Conservation (phyloP, 768 basidiomycete genomes). For the Mycena chlorophos region DNA sequence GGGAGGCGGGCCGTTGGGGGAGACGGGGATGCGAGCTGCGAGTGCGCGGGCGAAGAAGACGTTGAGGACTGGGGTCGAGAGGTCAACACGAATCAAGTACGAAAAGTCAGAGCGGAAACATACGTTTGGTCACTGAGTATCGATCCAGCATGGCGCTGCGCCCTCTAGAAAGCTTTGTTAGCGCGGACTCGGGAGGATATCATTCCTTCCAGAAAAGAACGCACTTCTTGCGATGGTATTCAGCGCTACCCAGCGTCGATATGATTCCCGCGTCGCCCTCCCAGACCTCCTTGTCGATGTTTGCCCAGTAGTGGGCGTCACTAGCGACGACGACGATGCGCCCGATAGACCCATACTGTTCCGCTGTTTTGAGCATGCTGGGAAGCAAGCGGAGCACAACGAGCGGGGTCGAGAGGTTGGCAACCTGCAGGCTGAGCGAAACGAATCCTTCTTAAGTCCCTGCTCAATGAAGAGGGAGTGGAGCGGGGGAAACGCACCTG, state of each 20-base stretch:
- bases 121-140: conserved; percentile 40
- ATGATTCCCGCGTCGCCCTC: conserved; percentile 30
- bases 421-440: conserved; percentile 45
- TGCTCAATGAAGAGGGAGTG: background rate
- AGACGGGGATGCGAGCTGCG: conserved; percentile 28
- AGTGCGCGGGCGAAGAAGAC: conserved; percentile 41
- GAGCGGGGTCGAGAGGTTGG: conserved; percentile 42
- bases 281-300: conserved; percentile 27
- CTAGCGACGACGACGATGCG: conserved; percentile 46
- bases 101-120: background rate
- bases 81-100: background rate
- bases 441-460: background rate
- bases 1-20: conserved; percentile 13
- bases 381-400: conserved; percentile 46
- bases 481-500: conserved; percentile 29
- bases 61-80: conserved; percentile 36
- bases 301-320: conserved; percentile 38
- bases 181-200: background rate
- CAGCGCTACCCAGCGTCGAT: conserved; percentile 31
- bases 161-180: background rate
- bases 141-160: conserved; percentile 20
- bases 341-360: conserved; percentile 31
- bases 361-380: conserved; percentile 38
- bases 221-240: conserved; percentile 30
- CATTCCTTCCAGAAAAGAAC: background rate